Base-by-base conservation (phyloP, 2,329 filamentous ascomycete genomes). In the Claviceps fusiformis region DNA sequence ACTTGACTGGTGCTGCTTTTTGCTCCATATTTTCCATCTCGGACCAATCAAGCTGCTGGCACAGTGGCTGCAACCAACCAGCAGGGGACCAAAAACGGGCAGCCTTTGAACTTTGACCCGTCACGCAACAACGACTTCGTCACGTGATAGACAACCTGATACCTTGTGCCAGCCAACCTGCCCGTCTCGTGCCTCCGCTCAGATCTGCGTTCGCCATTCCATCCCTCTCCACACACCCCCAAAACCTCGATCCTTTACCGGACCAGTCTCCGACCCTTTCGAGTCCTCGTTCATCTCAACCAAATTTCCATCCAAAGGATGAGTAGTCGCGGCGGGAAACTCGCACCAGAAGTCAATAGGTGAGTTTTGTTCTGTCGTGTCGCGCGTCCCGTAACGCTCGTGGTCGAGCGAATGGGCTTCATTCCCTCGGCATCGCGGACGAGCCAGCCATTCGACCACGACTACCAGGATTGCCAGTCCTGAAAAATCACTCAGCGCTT, bases 301-400 rank as follows among this genome's bases (percentile, higher is more conserved):
- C 60, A 62, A 58, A 13, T 50, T 64, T 68, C 65, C 67, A 70
- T 67, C 68, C 79, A 83, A 90, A 86, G 83, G 85, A 95, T 95
- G 89, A 95, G 86, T 89, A 95, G 85, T 89, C 87, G 89, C 78
- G 85, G 83, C 78, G 86, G 85, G 77, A 97, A 96, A 83, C 87
- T 97, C 81, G 91, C 91, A 78, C 91, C 93, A 76, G 93, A 98
- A 87, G 91, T 96, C 78, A 97, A 97, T 81, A 87, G 90, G 90
- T 95, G 59, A 66, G 65, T 65, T n/a, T 8, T 56, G 55, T 39
- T 47, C 9, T 37, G 9, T 57, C 57, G 54, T 59, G 58, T 61
- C 59, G 57, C 48, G 54, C 43, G 45, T 31, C 15, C 15, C 37
- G 31, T 50, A 35, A 41, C 37, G 48, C 47, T 56, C 52, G 41